These are phyloP conservation scores for Saccharomycopsis sp. DNA, from an alignment of 805 yeast species.

Conservation along the genomic window DNA sequence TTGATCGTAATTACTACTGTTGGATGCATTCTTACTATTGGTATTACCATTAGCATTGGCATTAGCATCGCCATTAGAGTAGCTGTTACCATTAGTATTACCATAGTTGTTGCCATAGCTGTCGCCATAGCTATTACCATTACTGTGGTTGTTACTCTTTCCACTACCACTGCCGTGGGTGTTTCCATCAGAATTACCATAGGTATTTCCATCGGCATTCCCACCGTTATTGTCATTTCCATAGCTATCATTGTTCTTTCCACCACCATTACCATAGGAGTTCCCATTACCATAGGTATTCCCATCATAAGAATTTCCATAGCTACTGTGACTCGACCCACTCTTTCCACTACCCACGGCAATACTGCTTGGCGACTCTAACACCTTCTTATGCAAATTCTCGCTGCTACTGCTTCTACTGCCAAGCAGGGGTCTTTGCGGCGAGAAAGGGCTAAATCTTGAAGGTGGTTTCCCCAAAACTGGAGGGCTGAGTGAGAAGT, in stretches of 20 bases:
- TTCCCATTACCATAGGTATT: neutral
- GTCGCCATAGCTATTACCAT: neutral
- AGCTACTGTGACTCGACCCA: too few species aligned
- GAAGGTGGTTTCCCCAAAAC: neutral
- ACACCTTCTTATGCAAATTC: neutral
- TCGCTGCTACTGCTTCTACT: slow-evolving; percentile 4
- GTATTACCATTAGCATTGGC: neutral
- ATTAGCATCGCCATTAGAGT: neutral
- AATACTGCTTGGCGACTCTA: neutral
- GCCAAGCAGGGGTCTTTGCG: slow-evolving; percentile 16
- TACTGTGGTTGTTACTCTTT: neutral
- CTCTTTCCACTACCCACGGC: neutral
- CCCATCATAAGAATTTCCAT: neutral
- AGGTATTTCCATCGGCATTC: neutral
- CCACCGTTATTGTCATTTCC: neutral
- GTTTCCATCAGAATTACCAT: neutral
- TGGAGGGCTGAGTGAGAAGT: slow-evolving; percentile 22
- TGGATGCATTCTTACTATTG: too few species aligned
- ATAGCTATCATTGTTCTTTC: neutral
- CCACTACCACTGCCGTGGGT: slow-evolving; percentile 6
- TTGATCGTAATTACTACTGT: too few species aligned
- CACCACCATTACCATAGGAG: neutral
- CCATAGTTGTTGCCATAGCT: neutral
- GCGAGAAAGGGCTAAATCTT: neutral
- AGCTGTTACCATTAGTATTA: neutral